A percentile compares a stretch with the other conserved stretches of the same genome.
These are phyloP conservation scores for Dactylorhiza incarnata DNA, from an alignment of 106 monocot species.

Conservation along the genomic window DNA sequence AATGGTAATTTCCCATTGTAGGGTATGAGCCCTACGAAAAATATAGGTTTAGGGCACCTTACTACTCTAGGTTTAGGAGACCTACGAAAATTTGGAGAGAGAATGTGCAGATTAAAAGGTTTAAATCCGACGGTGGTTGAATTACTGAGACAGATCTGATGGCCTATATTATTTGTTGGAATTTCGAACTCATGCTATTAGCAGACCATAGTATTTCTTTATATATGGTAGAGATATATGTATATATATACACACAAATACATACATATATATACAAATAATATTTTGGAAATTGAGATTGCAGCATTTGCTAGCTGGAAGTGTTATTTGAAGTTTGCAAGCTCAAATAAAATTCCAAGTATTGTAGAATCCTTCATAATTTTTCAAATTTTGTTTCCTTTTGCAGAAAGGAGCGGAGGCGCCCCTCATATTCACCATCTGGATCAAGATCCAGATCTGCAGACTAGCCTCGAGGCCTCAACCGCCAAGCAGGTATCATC, in stretches of 20 bases:
- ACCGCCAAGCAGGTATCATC: not conserved
- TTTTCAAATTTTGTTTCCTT: not conserved
- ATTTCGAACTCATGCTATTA: too few species aligned
- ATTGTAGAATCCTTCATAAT: not conserved
- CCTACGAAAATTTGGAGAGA: too few species aligned
- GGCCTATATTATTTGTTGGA: too few species aligned
- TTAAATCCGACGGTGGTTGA: too few species aligned
- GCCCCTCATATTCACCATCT: slow-evolving; percentile 8
- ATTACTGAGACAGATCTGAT: too few species aligned
- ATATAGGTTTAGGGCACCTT: too few species aligned
- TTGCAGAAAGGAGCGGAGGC: not conserved
- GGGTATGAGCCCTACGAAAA: too few species aligned
- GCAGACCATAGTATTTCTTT: too few species aligned
- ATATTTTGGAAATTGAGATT: not conserved
- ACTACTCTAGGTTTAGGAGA: too few species aligned
- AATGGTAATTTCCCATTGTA: too few species aligned
- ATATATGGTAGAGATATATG: too few species aligned
- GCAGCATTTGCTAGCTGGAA: not conserved
- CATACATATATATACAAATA: not conserved
- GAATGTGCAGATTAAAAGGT: too few species aligned
- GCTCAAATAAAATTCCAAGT: slow-evolving; percentile 16
- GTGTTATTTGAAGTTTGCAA: not conserved
- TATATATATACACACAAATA: not conserved
- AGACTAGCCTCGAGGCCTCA: not conserved
- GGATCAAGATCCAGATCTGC: slow-evolving; percentile 20